These are phyloP conservation scores for Elsinoe perseae DNA, from an alignment of 2,329 filamentous ascomycete genomes.

Conservation along the genomic window DNA sequence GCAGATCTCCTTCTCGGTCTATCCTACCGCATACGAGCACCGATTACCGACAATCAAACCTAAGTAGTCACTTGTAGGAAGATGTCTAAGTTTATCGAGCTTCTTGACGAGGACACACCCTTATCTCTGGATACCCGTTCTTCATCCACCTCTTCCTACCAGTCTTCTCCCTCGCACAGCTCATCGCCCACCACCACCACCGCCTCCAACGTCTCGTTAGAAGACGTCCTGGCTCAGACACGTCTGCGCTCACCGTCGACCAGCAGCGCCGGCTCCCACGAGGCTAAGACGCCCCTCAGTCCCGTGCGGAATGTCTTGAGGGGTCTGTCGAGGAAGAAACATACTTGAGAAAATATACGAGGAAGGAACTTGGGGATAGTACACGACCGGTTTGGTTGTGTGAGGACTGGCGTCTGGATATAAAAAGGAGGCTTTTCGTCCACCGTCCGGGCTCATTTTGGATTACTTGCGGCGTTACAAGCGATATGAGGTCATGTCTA, in stretches of 20 bases:
- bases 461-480: neutral
- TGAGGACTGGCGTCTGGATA: neutral
- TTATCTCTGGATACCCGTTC: neutral
- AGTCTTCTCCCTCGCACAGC: neutral
- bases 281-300: neutral
- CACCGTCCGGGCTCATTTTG: neutral
- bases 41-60: neutral
- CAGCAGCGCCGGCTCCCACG: neutral
- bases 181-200: constrained; percentile 2
- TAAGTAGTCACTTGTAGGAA: neutral
- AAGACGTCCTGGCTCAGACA: constrained; percentile 18
- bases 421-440: neutral
- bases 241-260: constrained; percentile 16
- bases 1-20: too few species aligned
- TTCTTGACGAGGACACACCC: constrained; percentile 14
- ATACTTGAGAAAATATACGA: neutral
- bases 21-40: too few species aligned
- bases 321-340: neutral
- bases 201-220: constrained; percentile 17
- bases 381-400: too few species aligned
- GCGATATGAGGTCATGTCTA: neutral
- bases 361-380: neutral
- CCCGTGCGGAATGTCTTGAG: neutral
- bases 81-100: constrained; percentile 19
- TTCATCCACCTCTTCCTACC: neutral